Evolutionary conservation across 192 early-diverging fungal species (phyloP).

Genomic region (Mortierella antarctica): DNA sequence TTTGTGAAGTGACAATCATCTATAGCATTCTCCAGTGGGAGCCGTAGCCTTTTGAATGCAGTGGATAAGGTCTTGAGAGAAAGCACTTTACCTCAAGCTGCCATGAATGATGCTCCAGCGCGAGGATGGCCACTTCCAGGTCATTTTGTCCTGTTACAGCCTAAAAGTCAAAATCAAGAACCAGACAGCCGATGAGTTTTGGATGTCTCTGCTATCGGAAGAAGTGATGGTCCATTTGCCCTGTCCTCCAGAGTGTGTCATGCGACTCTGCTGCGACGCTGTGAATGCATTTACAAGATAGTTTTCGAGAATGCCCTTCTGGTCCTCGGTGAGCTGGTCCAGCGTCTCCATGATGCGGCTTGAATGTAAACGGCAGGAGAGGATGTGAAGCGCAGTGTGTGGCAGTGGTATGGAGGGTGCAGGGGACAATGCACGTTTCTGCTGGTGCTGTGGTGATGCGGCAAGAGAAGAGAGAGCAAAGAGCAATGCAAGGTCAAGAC

Average conservation of each 20-base stretch:
- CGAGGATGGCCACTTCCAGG: slow-evolving; percentile 42
- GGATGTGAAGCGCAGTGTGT: neutral
- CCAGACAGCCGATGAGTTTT: neutral
- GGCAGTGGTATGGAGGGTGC: neutral
- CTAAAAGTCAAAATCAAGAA: slow-evolving; percentile 2
- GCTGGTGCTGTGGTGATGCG: neutral
- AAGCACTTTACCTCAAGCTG: slow-evolving; percentile 38
- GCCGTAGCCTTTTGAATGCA: neutral
- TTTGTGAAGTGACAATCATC: too few species aligned
- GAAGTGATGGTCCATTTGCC: neutral
- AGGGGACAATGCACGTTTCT: neutral
- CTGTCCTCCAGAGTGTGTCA: neutral
- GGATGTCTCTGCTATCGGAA: neutral
- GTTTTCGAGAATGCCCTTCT: slow-evolving; percentile 43
- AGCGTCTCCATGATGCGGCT: slow-evolving; percentile 26
- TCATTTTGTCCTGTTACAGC: slow-evolving; percentile 50
- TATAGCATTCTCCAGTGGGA: neutral
- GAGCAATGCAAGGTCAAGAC: too few species aligned
- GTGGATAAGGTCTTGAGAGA: neutral
- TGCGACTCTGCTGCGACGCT: neutral
- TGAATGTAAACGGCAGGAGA: neutral
- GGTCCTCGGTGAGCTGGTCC: slow-evolving; percentile 39
- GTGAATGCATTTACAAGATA: slow-evolving; percentile 34
- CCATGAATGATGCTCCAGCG: slow-evolving; percentile 49
- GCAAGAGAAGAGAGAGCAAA: neutral